Base-by-base conservation (phyloP, 345 rosid species). In the Aquilaria yunnanensis region DNA sequence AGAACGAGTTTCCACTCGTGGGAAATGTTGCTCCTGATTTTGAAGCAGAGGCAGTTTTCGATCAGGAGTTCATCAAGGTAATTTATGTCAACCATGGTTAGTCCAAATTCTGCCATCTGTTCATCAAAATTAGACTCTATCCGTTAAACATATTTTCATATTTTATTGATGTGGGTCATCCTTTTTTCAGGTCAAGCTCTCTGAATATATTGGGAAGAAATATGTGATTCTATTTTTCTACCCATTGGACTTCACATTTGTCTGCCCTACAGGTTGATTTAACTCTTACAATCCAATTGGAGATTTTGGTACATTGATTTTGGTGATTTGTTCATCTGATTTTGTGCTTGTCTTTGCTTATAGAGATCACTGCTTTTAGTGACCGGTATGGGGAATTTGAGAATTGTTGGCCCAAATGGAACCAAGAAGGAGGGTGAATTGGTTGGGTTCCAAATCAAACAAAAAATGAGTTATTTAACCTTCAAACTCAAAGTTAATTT, bases 351-450 rank as follows among this genome's bases (percentile, higher is more conserved):
- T 54, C 37, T 50, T 56, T 72, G 30, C 71, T 55, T 72, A 32
- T 76, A 94, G 97, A 94, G 85, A 94, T 94, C 74, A 94, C 97
- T 76, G 97, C 99, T 66, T 94, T 90, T 78, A 94, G 99, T 71
- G 99, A 94, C 81, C 85, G 97, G 0, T 14, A 90, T 52, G 74
- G 62, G 11, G 97, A 90, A 69, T 94, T 94, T 67, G 88, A n/a
- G n/a, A n/a, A n/a, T n/a, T n/a, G n/a, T n/a, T n/a, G n/a, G n/a
- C n/a, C n/a, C n/a, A n/a, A n/a, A n/a, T n/a, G n/a, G n/a, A n/a
- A n/a, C n/a, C n/a, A n/a, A n/a, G n/a, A n/a, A n/a, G n/a, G n/a
- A n/a, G n/a, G n/a, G n/a, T n/a, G n/a, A n/a, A n/a, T n/a, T n/a
- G n/a, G n/a, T n/a, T n/a, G n/a, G n/a, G n/a, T n/a, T n/a, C n/a